phyloP scores from a whole-genome alignment of 441 rosid species.

The Adansonia gregorii region DNA sequence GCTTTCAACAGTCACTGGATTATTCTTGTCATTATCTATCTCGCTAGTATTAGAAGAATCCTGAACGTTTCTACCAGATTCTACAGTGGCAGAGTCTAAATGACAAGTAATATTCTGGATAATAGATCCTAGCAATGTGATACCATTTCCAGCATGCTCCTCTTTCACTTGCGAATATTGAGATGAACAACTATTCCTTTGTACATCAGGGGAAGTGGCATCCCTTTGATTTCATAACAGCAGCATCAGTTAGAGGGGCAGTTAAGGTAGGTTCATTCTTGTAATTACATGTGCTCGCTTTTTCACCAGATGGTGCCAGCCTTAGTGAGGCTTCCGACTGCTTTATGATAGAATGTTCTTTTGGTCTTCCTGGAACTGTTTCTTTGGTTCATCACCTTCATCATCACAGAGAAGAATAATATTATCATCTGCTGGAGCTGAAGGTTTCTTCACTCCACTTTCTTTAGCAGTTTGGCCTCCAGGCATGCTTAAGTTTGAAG shows the following conservation, averaged over 20 bases:
- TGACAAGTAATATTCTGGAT: constrained; percentile 36
- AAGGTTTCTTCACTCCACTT: constrained; percentile 42
- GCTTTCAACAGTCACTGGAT: constrained; percentile 35
- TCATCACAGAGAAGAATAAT: constrained; percentile 89
- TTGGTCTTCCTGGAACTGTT: constrained; percentile 42
- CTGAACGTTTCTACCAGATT: constrained; percentile 39
- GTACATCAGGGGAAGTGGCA: constrained; percentile 41
- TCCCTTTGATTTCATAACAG: constrained; percentile 35
- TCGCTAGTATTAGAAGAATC: constrained; percentile 41
- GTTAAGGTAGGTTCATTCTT: constrained; percentile 38
- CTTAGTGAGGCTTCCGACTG: constrained; percentile 25
- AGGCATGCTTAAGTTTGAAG: constrained; percentile 41
- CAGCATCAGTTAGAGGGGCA: constrained; percentile 38
- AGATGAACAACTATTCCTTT: constrained; percentile 39
- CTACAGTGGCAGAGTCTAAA: constrained; percentile 36
- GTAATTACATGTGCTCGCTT: constrained; percentile 32
- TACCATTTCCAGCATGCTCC: constrained; percentile 40
- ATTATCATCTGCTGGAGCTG: constrained; percentile 42
- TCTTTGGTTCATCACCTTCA: constrained; percentile 62
- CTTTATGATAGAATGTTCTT: constrained; percentile 40
- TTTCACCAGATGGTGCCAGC: constrained; percentile 25
- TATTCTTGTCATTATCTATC: constrained; percentile 30
- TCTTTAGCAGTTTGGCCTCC: constrained; percentile 28
- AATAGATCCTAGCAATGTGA: constrained; percentile 38
- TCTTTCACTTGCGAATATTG: constrained; percentile 36